These are phyloP conservation scores for Camelina hispida DNA, from an alignment of 345 rosid species.

Conservation along the genomic window DNA sequence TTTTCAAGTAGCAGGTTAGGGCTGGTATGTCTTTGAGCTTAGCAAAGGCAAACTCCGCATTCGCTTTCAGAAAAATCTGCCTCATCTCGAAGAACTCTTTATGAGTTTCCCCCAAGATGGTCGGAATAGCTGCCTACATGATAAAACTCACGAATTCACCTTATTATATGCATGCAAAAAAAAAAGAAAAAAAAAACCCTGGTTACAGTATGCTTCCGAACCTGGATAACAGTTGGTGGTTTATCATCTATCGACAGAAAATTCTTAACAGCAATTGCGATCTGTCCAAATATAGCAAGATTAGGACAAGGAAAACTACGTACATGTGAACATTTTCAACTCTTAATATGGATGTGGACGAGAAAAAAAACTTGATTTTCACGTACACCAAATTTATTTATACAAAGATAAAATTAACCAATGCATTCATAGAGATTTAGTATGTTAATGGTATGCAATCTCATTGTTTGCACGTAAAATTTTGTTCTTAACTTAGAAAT, in stretches of 20 bases:
- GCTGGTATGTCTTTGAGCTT: conserved; percentile 57
- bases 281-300: conserved; percentile 40
- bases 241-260: conserved; percentile 44
- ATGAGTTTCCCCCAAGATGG: conserved; percentile 58
- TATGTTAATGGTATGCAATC: no score
- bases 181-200: no score
- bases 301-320: neutral
- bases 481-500: no score
- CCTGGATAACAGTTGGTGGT: conserved; percentile 58
- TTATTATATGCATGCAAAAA: no score
- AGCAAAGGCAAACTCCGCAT: conserved; percentile 49
- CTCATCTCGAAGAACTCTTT: conserved; percentile 57
- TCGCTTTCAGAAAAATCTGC: conserved; percentile 43
- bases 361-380: no score
- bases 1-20: conserved; percentile 57
- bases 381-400: no score
- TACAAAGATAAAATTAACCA: no score
- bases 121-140: conserved; percentile 66
- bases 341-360: no score
- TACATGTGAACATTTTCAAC: no score
- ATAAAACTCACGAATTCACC: neutral
- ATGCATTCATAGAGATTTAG: no score
- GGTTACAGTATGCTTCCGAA: neutral
- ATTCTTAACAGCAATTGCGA: conserved; percentile 47
- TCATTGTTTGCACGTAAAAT: no score